Percentiles rank a stretch among this genome's conserved stretches.
phyloP scores from a whole-genome alignment of 345 rosid genomes.

The Populus ilicifolia region DNA sequence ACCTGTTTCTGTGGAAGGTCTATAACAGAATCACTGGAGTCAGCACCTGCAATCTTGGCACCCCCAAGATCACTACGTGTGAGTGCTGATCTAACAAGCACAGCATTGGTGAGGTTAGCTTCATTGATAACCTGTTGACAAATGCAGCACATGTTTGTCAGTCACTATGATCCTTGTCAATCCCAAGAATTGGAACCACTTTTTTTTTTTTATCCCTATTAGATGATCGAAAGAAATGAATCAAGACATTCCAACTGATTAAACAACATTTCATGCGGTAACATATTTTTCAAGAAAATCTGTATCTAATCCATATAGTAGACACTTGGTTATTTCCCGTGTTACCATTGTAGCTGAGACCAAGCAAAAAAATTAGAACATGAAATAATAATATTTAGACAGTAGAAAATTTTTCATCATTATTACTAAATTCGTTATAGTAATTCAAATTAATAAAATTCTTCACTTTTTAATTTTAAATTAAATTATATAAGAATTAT shows the following conservation, averaged over 20 bases:
- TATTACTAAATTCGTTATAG: too few species aligned
- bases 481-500: too few species aligned
- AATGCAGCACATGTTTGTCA: not conserved
- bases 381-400: too few species aligned
- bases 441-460: too few species aligned
- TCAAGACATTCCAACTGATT: too few species aligned
- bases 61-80: slow-evolving; percentile 95
- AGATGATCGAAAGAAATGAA: not conserved
- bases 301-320: not conserved
- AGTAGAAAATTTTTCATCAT: too few species aligned
- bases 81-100: slow-evolving; percentile 72
- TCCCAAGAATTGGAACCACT: not conserved
- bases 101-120: slow-evolving; percentile 81
- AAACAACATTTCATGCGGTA: too few species aligned
- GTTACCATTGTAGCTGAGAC: too few species aligned
- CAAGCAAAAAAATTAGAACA: too few species aligned
- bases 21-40: slow-evolving; percentile 90
- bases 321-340: too few species aligned
- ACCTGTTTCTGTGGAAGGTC: slow-evolving; percentile 93
- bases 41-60: slow-evolving; percentile 87
- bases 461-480: too few species aligned
- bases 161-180: not conserved
- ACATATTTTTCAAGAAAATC: not conserved
- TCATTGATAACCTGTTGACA: slow-evolving; percentile 70
- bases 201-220: too few species aligned